These are phyloP conservation scores for Peltaster fructicola DNA, from an alignment of 2,329 filamentous ascomycete genomes.

Conservation along the genomic window DNA sequence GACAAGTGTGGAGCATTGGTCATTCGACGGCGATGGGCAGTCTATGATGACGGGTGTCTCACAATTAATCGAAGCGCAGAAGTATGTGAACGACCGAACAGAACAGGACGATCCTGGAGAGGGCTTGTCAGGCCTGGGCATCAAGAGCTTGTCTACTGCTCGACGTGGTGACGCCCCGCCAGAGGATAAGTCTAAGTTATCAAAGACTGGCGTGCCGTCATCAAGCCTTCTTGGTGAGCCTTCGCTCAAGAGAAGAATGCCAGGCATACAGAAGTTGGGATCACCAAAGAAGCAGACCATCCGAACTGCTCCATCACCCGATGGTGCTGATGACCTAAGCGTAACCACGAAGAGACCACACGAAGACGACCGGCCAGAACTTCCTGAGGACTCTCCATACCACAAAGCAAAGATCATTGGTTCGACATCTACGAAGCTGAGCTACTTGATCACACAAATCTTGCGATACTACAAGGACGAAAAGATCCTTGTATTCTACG, in stretches of 20 bases:
- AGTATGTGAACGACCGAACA: constrained; percentile 29
- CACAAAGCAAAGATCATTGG: constrained; percentile 48
- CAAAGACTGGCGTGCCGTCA: constrained; percentile 23
- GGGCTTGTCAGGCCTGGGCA: constrained; percentile 16
- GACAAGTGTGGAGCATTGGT: constrained; percentile 45
- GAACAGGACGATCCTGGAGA: constrained; percentile 13
- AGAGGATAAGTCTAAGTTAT: constrained; percentile 10
- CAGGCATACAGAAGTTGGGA: too few species aligned
- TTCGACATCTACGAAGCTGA: constrained; percentile 72
- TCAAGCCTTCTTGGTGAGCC: constrained; percentile 23
- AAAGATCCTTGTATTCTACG: constrained; percentile 87
- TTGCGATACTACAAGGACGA: constrained; percentile 49
- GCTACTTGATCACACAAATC: constrained; percentile 63
- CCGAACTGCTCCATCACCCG: too few species aligned
- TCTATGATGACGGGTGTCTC: constrained; percentile 40
- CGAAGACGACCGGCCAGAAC: constrained; percentile 3
- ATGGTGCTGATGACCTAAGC: too few species aligned
- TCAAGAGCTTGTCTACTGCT: constrained; percentile 11
- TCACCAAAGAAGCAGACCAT: constrained; percentile 1
- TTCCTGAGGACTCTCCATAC: constrained; percentile 32
- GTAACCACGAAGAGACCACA: constrained; percentile 1
- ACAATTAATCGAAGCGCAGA: constrained; percentile 38
- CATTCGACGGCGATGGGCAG: constrained; percentile 33
- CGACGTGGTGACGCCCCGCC: constrained; percentile 3
- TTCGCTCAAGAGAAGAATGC: constrained; percentile 12